Evolutionary conservation across 2,329 filamentous ascomycete species (phyloP).

Genomic region (Nemania serpens): DNA sequence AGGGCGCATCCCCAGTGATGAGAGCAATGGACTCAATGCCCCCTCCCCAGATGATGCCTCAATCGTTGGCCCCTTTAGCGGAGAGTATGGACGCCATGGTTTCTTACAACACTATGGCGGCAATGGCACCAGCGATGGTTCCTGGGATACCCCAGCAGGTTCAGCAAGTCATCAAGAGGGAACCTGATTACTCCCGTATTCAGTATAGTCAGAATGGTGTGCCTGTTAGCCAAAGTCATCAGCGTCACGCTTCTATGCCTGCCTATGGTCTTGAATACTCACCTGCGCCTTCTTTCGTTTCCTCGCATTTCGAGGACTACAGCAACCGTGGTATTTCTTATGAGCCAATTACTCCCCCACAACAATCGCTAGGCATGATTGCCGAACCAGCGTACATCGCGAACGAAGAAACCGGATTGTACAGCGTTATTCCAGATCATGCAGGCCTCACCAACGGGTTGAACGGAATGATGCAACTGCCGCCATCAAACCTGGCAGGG

Average conservation of each 20-base stretch:
- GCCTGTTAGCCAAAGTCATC: slow-evolving; percentile 79
- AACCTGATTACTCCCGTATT: slow-evolving; percentile 79
- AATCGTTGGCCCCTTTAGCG: slow-evolving; percentile 61
- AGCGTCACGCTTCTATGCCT: slow-evolving; percentile 98
- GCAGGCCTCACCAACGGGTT: slow-evolving; percentile 72
- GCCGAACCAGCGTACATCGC: slow-evolving; percentile 95
- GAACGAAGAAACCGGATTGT: slow-evolving; percentile 95
- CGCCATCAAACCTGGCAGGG: slow-evolving; percentile 80
- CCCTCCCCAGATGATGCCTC: slow-evolving; percentile 77
- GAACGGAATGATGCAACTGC: slow-evolving; percentile 89
- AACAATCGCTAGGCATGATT: slow-evolving; percentile 80
- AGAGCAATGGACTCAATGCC: slow-evolving; percentile 93
- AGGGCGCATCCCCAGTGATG: slow-evolving; percentile 87
- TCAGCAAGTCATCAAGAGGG: slow-evolving; percentile 76
- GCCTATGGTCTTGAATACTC: slow-evolving; percentile 95
- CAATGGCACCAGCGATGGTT: slow-evolving; percentile 71
- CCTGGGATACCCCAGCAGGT: slow-evolving; percentile 68
- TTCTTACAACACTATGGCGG: slow-evolving; percentile 69
- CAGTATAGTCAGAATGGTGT: slow-evolving; percentile 94
- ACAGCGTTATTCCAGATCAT: slow-evolving; percentile 92
- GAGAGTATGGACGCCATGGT: slow-evolving; percentile 75
- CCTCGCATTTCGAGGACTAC: slow-evolving; percentile 98
- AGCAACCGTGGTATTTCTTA: slow-evolving; percentile 95
- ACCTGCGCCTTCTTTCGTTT: slow-evolving; percentile 94
- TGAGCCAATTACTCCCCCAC: slow-evolving; percentile 94